Base-by-base conservation (phyloP, 441 rosid species). In the Arabidopsis hybrid region DNA sequence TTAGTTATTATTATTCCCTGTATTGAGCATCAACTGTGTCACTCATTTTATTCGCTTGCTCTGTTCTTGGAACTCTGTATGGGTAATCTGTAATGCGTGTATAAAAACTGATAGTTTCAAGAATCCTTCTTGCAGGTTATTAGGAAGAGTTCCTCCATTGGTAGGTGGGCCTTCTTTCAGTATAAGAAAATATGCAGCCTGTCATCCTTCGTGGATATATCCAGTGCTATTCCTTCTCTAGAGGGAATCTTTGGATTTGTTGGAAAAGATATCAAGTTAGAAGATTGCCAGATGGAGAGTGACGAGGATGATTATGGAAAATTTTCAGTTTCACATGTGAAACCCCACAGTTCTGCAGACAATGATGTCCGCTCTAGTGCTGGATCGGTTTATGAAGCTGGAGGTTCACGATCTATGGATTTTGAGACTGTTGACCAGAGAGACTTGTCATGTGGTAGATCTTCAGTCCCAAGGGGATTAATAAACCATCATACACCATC, bases 91-190 rank as follows among this genome's bases (percentile, higher is more conserved):
- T 60, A 35, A 31, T 60, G 50, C 14, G 4, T 31, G 69, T 50
- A 47, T 53, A 61, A 65, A 73, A 35, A 36, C 77, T 57, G 38
- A 70, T 76, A 63, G 65, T 63, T 67, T 53, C 50, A 18, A 43
- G 6, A 55, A 67, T 82, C 46, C 50, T 77, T 65, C 67, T 39
- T 85, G 79, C 87, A 95, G 99, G 89, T 87, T 74, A 82, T 92
- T 82, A 76, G 71, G 59, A 90, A 79, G 72, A 82, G 78, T 66
- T 81, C 82, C 55, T 87, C 91, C 58, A 66, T 91, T 80, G 76
- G 87, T 81, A 88, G 78, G 74, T 91, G 96, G 98, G 81, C 90
- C 75, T 79, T 81, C 78, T 67, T 78, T 58, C 88, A 85, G 82
- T 91, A 82, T 75, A 86, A 87, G 83, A 91, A 83, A 69, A 70